Evolutionary conservation across 352 stramenopile genomes (phyloP), one percentile per base, ranked within the genome.

Genomic region (Phytophthora aleatoria): DNA sequence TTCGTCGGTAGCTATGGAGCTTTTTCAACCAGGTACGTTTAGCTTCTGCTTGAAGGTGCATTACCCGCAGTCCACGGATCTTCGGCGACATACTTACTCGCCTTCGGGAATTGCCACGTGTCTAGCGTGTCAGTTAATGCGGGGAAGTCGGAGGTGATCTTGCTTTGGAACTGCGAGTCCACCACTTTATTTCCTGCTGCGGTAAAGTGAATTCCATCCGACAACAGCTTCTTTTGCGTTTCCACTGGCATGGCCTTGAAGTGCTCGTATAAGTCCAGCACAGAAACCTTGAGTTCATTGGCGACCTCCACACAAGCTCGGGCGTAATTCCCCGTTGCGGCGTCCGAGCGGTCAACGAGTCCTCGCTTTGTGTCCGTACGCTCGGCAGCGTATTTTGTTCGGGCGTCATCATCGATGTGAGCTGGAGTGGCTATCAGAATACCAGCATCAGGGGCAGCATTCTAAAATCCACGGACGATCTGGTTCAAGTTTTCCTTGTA

Each of bases 121-220:
- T 58, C 38, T 20, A 69, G 38, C 3, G 35, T n/a, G 1, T 12
- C n/a, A 11, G 24, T 26, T 13, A 75, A 27, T 0, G 4, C n/a
- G 5, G 58, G 50, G 44, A 73, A 77, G 2, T 54, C 45, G 31
- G 6, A 12, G 7, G 33, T 47, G 42, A 75, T 42, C 11, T 61
- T 65, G 24, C 9, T 55, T 20, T 35, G 27, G 6, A 75, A 16
- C 13, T 63, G 33, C 9, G 57, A 26, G 20, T 79, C 60, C 20
- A 87, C 58, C 20, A 76, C 27, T 16, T 66, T 50, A 36, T 86
- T 79, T 15, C 80, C 80, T 6, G 61, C 53, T 27, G 41, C 39
- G 39, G 53, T 81, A 11, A 86, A 77, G 50, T 90, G 78, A 1
- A 87, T 64, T 0, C 81, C 81, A 51, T 90, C 81, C 26, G 28